Evolutionary conservation across 208 protist species (phyloP), one percentile per base, ranked within the genome.

Genomic region (Leishmania guyanensis): DNA sequence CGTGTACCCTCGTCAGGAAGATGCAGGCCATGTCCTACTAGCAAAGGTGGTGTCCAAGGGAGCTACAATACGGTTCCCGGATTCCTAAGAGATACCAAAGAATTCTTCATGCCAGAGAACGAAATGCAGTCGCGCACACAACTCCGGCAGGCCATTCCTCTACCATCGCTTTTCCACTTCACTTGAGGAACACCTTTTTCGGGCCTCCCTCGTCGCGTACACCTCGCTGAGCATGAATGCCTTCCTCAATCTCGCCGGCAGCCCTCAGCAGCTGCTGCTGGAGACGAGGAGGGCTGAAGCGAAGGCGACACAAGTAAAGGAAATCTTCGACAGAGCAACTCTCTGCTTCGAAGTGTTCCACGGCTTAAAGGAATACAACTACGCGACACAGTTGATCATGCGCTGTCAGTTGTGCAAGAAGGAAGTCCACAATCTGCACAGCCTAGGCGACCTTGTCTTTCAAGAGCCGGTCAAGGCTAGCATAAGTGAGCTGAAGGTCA

Each of bases 61-160:
- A 56, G 58, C 3, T 53, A 33, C 16, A 66, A 33, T 5, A 84
- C 74, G 14, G 1, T 5, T 14, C 51, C 68, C 65, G 74, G 74
- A 46, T 5, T 54, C 46, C 54, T 79, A 14, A 75, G 62, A 3
- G 75, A 84, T 39, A 65, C 80, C 2, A 66, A 76, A 20, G 70
- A 79, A 50, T 84, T 79, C 17, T 33, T 84, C n/a, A 79, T 75
- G 60, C 80, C 68, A 17, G 74, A 76, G 68, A 79, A 51, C 78
- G 54, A 43, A 9, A 54, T 17, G 75, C 75, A n/a, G 43, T 46
- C 43, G 43, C 68, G 75, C 1, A 56, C 70, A 9, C 68, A 46
- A 46, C 66, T 53, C 6, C 58, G 80, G 43, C 80, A 79, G 22
- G 74, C 75, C 12, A 9, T 56, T 8, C 51, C 50, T 3, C 53